Percentiles rank a stretch among this genome's conserved stretches.
Evolutionary conservation across 352 stramenopile species (phyloP).

Genomic region (Globisporangium rhizosaccharum): DNA sequence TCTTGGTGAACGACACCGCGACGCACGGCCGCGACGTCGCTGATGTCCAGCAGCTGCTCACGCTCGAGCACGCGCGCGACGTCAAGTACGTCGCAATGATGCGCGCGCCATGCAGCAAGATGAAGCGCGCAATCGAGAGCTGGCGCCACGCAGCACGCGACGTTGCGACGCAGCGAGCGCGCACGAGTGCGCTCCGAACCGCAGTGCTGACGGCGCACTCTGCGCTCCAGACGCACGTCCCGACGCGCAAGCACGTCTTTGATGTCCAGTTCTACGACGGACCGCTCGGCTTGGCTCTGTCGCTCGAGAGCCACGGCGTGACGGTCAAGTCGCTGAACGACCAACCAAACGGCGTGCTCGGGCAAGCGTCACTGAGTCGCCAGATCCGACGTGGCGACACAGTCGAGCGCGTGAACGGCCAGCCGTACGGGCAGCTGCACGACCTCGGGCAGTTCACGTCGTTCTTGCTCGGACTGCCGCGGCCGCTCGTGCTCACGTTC

Average conservation of each 20-base stretch:
- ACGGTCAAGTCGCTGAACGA: slow-evolving; percentile 81
- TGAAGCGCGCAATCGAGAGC: slow-evolving; percentile 27
- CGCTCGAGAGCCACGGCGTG: slow-evolving; percentile 60
- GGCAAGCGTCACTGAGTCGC: slow-evolving; percentile 67
- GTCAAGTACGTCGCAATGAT: slow-evolving; percentile 32
- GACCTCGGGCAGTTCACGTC: slow-evolving; percentile 83
- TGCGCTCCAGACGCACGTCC: not conserved
- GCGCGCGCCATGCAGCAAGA: slow-evolving; percentile 31
- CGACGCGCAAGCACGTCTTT: slow-evolving; percentile 20
- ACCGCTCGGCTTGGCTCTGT: slow-evolving; percentile 66
- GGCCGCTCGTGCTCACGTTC: slow-evolving; percentile 64
- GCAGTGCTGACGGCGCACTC: slow-evolving; percentile 9
- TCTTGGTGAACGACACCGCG: slow-evolving; percentile 37
- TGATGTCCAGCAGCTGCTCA: slow-evolving; percentile 34
- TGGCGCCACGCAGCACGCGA: slow-evolving; percentile 24
- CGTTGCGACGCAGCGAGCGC: slow-evolving; percentile 23
- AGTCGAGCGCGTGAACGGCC: slow-evolving; percentile 70
- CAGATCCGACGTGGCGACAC: slow-evolving; percentile 58
- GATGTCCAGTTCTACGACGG: slow-evolving; percentile 71
- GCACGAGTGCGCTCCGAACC: slow-evolving; percentile 19
- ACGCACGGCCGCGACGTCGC: slow-evolving; percentile 24
- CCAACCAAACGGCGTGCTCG: slow-evolving; percentile 47
- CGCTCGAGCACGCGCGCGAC: slow-evolving; percentile 17
- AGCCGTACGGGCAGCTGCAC: slow-evolving; percentile 46
- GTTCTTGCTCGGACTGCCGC: slow-evolving; percentile 52